Percentiles rank a stretch among this genome's conserved stretches.
These are phyloP conservation scores for Trichosporon coremiiforme DNA, from an alignment of 1,284 basidiomycete genomes.

Conservation along the genomic window DNA sequence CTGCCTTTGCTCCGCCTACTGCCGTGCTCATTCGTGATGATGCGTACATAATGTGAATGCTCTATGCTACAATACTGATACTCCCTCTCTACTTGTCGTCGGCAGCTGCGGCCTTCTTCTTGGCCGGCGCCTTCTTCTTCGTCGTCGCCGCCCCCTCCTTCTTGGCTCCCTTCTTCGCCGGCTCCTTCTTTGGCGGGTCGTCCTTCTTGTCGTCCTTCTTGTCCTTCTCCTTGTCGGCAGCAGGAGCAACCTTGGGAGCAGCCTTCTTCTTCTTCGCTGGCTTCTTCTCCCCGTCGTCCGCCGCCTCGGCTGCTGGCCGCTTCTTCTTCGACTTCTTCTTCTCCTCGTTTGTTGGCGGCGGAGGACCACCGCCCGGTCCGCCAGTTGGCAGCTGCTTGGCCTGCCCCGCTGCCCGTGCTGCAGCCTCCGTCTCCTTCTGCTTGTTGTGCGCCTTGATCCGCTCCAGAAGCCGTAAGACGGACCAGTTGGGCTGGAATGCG, in stretches of 20 bases:
- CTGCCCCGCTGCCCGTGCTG: slow-evolving; percentile 25
- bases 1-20: not conserved
- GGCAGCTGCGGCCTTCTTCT: slow-evolving; percentile 26
- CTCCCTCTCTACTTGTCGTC: slow-evolving; percentile 10
- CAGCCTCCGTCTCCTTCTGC: slow-evolving; percentile 29
- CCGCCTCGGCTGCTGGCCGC: slow-evolving; percentile 24
- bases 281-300: slow-evolving; percentile 24
- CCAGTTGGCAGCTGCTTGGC: not conserved
- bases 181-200: slow-evolving; percentile 20
- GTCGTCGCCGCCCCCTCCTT: slow-evolving; percentile 22
- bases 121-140: slow-evolving; percentile 25
- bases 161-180: slow-evolving; percentile 20
- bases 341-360: slow-evolving; percentile 39
- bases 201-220: slow-evolving; percentile 23
- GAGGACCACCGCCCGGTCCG: slow-evolving; percentile 4
- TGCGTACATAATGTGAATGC: slow-evolving; percentile 1
- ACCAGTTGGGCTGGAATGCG: slow-evolving; percentile 48
- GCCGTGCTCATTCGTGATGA: not conserved
- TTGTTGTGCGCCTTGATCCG: slow-evolving; percentile 31
- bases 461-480: slow-evolving; percentile 45
- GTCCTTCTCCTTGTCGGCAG: slow-evolving; percentile 22
- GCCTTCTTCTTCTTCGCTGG: slow-evolving; percentile 27
- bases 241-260: slow-evolving; percentile 19
- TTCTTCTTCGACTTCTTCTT: slow-evolving; percentile 30
- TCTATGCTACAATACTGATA: not conserved